Conservation (phyloP, 371 early-diverging fungal species). For the Lichtheimia ornata region DNA sequence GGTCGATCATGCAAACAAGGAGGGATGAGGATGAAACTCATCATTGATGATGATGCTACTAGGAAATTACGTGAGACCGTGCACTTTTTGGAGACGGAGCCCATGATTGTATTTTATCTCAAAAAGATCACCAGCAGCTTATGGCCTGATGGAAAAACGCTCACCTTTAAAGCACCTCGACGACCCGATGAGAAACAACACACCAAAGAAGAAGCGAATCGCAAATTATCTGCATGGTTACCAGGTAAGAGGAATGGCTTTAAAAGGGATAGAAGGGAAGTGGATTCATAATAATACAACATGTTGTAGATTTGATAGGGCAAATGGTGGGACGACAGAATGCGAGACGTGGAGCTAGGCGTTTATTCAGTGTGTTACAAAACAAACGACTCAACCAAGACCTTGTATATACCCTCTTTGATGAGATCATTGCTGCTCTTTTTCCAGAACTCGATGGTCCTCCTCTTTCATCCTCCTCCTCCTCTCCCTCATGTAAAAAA, state of each 20-base stretch:
- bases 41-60: neutral
- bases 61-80: constrained; percentile 52
- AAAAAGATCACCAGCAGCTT: constrained; percentile 36
- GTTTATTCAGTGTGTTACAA: constrained; percentile 77
- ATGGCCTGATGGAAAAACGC: constrained; percentile 55
- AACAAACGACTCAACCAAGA: constrained; percentile 77
- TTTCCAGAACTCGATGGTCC: constrained; percentile 63
- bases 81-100: constrained; percentile 35
- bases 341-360: constrained; percentile 74
- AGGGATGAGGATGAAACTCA: neutral
- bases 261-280: neutral
- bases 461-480: no score
- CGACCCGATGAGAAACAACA: constrained; percentile 55
- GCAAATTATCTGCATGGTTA: constrained; percentile 64
- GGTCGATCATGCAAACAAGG: neutral
- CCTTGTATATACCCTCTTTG: constrained; percentile 70
- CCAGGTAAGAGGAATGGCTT: constrained; percentile 43
- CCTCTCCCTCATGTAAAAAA: no score
- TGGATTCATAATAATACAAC: no score
- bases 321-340: constrained; percentile 85
- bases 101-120: constrained; percentile 47
- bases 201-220: constrained; percentile 65
- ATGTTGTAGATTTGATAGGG: constrained; percentile 61
- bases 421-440: constrained; percentile 68
- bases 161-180: constrained; percentile 38